Evolutionary conservation across 352 stramenopile genomes (phyloP).

Genomic region (Globisporangium alternatum): DNA sequence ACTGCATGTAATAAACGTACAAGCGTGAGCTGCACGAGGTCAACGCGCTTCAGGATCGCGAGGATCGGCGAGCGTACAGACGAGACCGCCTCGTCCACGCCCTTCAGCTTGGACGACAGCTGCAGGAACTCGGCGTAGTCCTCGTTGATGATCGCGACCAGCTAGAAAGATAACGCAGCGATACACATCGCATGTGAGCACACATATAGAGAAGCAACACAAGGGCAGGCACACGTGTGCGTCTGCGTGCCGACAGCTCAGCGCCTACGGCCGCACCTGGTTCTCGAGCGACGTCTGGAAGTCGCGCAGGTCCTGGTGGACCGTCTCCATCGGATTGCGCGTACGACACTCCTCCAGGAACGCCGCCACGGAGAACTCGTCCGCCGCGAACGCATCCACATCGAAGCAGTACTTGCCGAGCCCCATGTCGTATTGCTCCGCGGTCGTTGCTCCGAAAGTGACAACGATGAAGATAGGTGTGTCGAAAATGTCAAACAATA

Average conservation of each 20-base stretch:
- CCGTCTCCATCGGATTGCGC: slow-evolving; percentile 77
- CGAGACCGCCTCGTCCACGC: slow-evolving; percentile 81
- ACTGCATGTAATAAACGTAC: slow-evolving; percentile 23
- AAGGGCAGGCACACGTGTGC: not conserved
- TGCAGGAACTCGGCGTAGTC: slow-evolving; percentile 89
- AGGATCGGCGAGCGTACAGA: slow-evolving; percentile 71
- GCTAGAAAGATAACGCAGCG: slow-evolving; percentile 17
- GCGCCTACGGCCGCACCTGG: slow-evolving; percentile 32
- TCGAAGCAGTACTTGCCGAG: slow-evolving; percentile 79
- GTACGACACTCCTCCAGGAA: slow-evolving; percentile 81
- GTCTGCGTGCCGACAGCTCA: not conserved
- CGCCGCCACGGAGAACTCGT: slow-evolving; percentile 57
- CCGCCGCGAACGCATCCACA: slow-evolving; percentile 72
- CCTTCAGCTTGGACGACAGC: slow-evolving; percentile 85
- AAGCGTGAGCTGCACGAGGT: slow-evolving; percentile 61
- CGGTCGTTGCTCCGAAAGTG: no score
- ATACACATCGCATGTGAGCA: not conserved
- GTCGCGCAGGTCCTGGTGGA: slow-evolving; percentile 79
- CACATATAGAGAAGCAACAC: not conserved
- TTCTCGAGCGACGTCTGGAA: slow-evolving; percentile 87
- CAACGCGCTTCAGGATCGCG: slow-evolving; percentile 75
- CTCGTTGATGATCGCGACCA: slow-evolving; percentile 88
- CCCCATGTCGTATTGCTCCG: slow-evolving; percentile 23
- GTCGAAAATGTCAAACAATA: no score
- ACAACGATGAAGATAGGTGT: no score